Evolutionary conservation across 225 moss, liverwort and hornwort genomes (phyloP).

Genomic region (Bryoerythrophyllum caledonicum): DNA sequence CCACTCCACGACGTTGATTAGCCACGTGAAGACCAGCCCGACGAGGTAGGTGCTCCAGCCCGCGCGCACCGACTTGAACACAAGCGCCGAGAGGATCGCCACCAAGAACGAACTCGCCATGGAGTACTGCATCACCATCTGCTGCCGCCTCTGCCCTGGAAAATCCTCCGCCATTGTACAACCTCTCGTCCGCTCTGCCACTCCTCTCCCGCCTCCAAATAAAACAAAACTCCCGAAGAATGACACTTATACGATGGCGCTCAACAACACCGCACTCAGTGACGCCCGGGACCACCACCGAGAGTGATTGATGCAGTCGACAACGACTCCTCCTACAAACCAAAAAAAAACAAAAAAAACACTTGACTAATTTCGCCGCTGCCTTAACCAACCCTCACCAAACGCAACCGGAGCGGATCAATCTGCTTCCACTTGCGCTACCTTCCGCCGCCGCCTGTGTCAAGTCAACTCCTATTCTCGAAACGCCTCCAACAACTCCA

Average conservation of each 20-base stretch:
- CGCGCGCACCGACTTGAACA: slow-evolving; percentile 29
- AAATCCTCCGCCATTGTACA: slow-evolving; percentile 46
- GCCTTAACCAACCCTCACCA: no score
- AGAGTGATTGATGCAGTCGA: background rate
- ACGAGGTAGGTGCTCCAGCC: slow-evolving; percentile 34
- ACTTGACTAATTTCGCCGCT: no score
- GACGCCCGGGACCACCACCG: background rate
- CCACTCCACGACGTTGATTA: slow-evolving; percentile 46
- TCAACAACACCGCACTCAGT: background rate
- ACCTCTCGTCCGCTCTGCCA: background rate
- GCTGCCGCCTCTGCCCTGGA: slow-evolving; percentile 39
- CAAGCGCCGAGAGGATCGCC: slow-evolving; percentile 27
- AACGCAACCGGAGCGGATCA: background rate
- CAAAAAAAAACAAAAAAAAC: no score
- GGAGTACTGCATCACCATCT: slow-evolving; percentile 36
- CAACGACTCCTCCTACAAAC: no score
- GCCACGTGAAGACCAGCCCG: slow-evolving; percentile 42
- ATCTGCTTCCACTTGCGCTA: background rate
- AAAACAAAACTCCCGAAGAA: background rate
- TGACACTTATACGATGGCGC: background rate
- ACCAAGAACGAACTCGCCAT: slow-evolving; percentile 21
- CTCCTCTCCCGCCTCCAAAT: background rate
- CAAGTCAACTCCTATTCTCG: background rate
- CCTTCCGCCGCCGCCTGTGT: background rate
- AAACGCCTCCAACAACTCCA: slow-evolving; percentile 24